Evolutionary conservation across 2,329 filamentous ascomycete species (phyloP).

Genomic region (Immersiporthe knoxdaviesiana): DNA sequence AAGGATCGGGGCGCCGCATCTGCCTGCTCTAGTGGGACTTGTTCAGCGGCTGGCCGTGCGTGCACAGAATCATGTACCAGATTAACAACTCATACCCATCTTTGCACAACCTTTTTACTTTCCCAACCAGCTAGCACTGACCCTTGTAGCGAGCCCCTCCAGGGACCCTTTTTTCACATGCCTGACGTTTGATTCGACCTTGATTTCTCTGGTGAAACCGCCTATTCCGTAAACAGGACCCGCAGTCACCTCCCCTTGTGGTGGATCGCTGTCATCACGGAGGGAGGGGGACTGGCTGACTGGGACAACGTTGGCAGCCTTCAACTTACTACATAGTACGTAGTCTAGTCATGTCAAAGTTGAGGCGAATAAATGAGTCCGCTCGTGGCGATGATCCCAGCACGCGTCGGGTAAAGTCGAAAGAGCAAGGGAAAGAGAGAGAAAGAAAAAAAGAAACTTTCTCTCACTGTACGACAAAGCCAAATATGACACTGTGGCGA

Average conservation of each 20-base stretch:
- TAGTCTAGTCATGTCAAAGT: not conserved
- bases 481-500: not conserved
- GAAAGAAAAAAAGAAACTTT: not conserved
- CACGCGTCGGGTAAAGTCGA: not conserved
- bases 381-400: not conserved
- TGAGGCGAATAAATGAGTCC: not conserved
- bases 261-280: not conserved
- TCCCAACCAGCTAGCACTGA: no score
- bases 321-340: no score
- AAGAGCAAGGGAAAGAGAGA: not conserved
- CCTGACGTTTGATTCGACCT: conserved; percentile 14
- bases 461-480: not conserved
- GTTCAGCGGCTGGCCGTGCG: conserved; percentile 6
- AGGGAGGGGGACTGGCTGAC: not conserved
- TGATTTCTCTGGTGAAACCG: conserved; percentile 21
- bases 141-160: not conserved
- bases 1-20: not conserved
- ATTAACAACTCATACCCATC: not conserved
- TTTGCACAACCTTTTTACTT: not conserved
- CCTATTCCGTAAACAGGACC: conserved; percentile 15
- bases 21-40: not conserved
- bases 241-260: not conserved
- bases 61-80: not conserved
- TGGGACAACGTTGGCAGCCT: not conserved
- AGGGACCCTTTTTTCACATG: conserved; percentile 27